These are phyloP conservation scores for Dendrostoma leiphaemia DNA, from an alignment of 2,329 filamentous ascomycete species.

Conservation along the genomic window DNA sequence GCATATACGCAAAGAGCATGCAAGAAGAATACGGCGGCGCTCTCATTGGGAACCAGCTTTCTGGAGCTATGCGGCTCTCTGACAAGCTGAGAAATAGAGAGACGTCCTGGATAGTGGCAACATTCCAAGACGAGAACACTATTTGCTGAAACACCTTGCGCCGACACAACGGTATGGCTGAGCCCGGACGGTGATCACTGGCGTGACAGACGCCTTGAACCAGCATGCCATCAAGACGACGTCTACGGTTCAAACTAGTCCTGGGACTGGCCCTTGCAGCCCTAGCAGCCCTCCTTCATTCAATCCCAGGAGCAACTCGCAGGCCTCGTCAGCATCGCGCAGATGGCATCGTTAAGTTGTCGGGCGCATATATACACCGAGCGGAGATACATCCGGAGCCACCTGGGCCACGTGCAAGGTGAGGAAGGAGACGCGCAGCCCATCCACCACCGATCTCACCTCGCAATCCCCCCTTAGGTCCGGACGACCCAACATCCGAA, in stretches of 20 bases:
- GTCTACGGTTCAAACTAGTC: too few relatives aligned
- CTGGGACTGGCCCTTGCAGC: neutral
- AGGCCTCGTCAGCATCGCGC: neutral
- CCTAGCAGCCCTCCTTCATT: neutral
- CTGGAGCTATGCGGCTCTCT: neutral
- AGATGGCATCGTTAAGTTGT: too few relatives aligned
- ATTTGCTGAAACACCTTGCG: neutral
- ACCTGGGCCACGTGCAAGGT: neutral
- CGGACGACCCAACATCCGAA: neutral
- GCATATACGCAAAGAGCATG: neutral
- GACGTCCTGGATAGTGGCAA: neutral
- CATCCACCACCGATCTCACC: neutral
- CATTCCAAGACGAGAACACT: neutral
- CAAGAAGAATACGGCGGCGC: neutral
- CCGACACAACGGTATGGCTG: neutral
- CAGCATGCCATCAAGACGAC: too few relatives aligned
- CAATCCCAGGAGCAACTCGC: neutral
- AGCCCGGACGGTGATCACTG: neutral
- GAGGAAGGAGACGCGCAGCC: neutral
- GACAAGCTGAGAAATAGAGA: neutral
- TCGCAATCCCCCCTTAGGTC: neutral
- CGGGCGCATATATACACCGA: neutral
- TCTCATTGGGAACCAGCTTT: neutral
- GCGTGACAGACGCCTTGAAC: too few relatives aligned
- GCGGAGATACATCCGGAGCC: neutral